These are phyloP conservation scores for Pulveroboletus sp. DNA, from an alignment of 768 basidiomycete genomes.

Conservation along the genomic window DNA sequence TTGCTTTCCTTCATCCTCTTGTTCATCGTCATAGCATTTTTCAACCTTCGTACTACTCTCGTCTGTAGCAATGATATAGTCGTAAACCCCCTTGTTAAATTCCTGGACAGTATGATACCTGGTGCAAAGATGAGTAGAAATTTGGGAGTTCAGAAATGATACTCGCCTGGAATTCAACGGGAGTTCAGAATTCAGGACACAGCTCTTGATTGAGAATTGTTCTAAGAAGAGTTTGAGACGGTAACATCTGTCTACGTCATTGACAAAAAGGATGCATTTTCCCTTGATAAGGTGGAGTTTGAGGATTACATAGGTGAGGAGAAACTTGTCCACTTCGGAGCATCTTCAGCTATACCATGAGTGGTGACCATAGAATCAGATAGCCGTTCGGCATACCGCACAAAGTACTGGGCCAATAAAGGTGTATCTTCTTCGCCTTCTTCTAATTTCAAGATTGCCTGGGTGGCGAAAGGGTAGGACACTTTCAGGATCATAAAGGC, in stretches of 20 bases:
- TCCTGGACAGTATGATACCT: slow-evolving; percentile 98
- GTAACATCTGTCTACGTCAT: slow-evolving; percentile 92
- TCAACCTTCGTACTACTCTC: slow-evolving; percentile 64
- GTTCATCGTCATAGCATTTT: slow-evolving; percentile 48
- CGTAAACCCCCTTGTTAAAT: slow-evolving; percentile 97
- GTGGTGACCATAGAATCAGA: not conserved
- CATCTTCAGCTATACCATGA: slow-evolving; percentile 45
- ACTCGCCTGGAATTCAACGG: slow-evolving; percentile 86
- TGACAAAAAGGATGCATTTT: slow-evolving; percentile 96
- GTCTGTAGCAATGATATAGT: slow-evolving; percentile 98
- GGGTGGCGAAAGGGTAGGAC: not conserved
- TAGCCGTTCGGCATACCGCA: slow-evolving; percentile 49
- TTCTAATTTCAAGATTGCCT: slow-evolving; percentile 86
- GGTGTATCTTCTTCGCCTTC: slow-evolving; percentile 83
- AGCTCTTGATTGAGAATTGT: slow-evolving; percentile 94
- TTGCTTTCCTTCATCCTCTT: slow-evolving; percentile 33
- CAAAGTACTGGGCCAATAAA: slow-evolving; percentile 81
- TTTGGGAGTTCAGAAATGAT: not conserved
- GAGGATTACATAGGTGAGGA: slow-evolving; percentile 92
- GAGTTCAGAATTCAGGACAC: slow-evolving; percentile 93
- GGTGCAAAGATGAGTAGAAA: slow-evolving; percentile 1
- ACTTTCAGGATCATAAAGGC: not conserved
- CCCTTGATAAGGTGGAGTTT: slow-evolving; percentile 95
- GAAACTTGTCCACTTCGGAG: slow-evolving; percentile 95
- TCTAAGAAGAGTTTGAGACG: slow-evolving; percentile 97